A percentile compares a stretch with the other conserved stretches of the same genome.
Conservation (phyloP, 2,329 filamentous ascomycete genomes). For the Xylaria sp. region DNA sequence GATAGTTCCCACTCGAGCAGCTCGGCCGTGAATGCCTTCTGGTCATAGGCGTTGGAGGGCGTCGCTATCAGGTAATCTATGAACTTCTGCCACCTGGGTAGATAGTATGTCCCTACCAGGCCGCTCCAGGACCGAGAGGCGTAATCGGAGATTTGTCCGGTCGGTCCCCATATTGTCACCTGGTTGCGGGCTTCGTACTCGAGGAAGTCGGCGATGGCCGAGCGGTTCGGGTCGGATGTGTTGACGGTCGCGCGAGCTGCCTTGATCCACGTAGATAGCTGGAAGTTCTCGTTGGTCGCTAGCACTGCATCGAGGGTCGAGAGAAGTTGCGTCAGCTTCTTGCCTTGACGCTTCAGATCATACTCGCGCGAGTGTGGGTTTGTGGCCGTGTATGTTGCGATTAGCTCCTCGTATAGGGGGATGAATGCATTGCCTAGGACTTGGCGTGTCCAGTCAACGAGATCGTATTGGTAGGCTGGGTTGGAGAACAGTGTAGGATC, state of each 20-base stretch:
- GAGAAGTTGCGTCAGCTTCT: slow-evolving; percentile 29
- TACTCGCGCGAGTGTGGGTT: neutral
- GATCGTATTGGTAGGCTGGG: slow-evolving; percentile 37
- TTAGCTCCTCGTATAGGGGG: slow-evolving; percentile 33
- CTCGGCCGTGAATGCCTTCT: slow-evolving; percentile 25
- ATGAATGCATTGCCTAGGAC: slow-evolving; percentile 36
- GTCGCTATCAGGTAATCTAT: slow-evolving; percentile 35
- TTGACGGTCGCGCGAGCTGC: slow-evolving; percentile 32
- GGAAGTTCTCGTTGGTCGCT: slow-evolving; percentile 33
- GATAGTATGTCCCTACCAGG: slow-evolving; percentile 34
- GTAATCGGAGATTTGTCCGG: slow-evolving; percentile 35
- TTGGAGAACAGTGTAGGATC: slow-evolving; percentile 30
- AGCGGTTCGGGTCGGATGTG: slow-evolving; percentile 19
- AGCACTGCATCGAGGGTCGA: slow-evolving; percentile 31
- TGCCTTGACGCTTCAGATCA: slow-evolving; percentile 22
- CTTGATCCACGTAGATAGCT: slow-evolving; percentile 33
- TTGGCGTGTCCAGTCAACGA: slow-evolving; percentile 38
- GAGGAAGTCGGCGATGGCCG: slow-evolving; percentile 33
- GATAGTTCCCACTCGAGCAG: slow-evolving; percentile 32
- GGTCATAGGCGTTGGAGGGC: slow-evolving; percentile 28
- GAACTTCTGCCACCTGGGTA: slow-evolving; percentile 36
- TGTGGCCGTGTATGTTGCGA: slow-evolving; percentile 24
- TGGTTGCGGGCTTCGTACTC: slow-evolving; percentile 40
- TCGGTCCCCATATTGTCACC: slow-evolving; percentile 37
- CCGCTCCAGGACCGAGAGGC: slow-evolving; percentile 36